Base-by-base conservation (phyloP, 345 rosid species). In the Melaleuca quinquenervia region DNA sequence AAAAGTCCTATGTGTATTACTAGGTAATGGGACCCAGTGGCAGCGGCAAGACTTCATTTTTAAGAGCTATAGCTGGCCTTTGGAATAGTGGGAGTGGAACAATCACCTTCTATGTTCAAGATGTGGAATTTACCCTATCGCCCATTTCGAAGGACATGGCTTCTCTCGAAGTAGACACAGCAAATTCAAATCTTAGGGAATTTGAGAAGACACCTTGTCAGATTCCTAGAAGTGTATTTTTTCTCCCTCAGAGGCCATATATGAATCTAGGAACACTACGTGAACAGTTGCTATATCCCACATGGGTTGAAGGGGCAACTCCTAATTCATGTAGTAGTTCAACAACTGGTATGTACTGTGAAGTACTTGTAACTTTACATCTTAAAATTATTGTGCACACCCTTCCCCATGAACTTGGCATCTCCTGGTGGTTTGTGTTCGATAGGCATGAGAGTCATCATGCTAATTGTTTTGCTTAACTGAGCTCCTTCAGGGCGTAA, bases 181-280 rank as follows among this genome's bases (percentile, higher is more conserved):
- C 52, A 26, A 41, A 80, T 82, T 82, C 45, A 64, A 32, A 64
- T 64, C 78, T 83, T 78, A 83, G 50, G 85, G 89, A 91, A 82
- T 86, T 91, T 84, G 91, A 85, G 70, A 87, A 84, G 62, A 87
- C 85, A 26, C 75, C 32, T 32, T 86, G 82, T 45, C 90, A 90
- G 89, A 92, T 89, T 29, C 84, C 93, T 26, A 92, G 91, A 87
- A 92, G 90, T 52, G 83, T 92, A 85, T 92, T 97, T 88, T 97
- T 97, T 84, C 98, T 97, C 90, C 99, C 99, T 83, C 99, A 97
- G 88, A 95, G 96, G 84, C 99, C 98, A 41, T 97, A 97, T 90
- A 97, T 97, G 99, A 98, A 92, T 89, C 91, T 97, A 86, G 99
- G 99, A 89, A 92, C 98, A 50, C 94, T 97, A 88, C 98, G 99